Conservation (phyloP, 352 stramenopile species). For the Phytopythium montanum region DNA sequence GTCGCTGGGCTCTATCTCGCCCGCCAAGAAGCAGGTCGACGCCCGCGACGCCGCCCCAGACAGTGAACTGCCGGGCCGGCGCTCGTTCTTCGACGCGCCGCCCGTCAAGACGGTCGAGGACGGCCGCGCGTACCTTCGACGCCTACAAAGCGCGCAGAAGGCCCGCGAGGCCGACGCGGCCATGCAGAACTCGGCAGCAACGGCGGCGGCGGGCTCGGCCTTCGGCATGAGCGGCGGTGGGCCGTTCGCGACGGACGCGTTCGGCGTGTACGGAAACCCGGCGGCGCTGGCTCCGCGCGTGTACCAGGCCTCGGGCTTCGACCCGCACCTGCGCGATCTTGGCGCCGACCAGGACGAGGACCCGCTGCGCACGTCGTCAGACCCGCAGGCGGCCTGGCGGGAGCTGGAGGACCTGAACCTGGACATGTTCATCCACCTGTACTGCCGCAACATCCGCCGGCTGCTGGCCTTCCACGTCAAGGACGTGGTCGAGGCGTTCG, state of each 20-base stretch:
- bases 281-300: constrained; percentile 66
- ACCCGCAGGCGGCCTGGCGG: constrained; percentile 68
- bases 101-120: constrained; percentile 68
- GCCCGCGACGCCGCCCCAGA: constrained; percentile 1
- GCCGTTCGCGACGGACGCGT: constrained; percentile 49
- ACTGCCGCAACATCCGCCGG: constrained; percentile 77
- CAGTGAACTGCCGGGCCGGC: constrained; percentile 12
- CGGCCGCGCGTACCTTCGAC: constrained; percentile 66
- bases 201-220: constrained; percentile 16
- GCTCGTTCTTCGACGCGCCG: constrained; percentile 75
- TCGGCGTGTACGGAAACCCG: constrained; percentile 61
- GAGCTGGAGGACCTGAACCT: constrained; percentile 75
- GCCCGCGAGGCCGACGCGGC: constrained; percentile 48
- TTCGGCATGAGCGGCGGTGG: constrained; percentile 37
- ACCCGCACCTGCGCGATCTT: constrained; percentile 62
- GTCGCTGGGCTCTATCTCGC: constrained; percentile 46
- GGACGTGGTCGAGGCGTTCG: constrained; percentile 77
- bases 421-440: constrained; percentile 86
- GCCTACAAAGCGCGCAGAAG: constrained; percentile 50
- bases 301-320: constrained; percentile 83
- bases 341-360: constrained; percentile 62
- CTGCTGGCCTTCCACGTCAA: constrained; percentile 84
- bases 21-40: constrained; percentile 27
- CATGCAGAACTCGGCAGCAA: constrained; percentile 25
- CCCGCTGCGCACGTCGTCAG: constrained; percentile 66